Conservation (phyloP, 257 asterid species). For the Solanum sitiens region DNA sequence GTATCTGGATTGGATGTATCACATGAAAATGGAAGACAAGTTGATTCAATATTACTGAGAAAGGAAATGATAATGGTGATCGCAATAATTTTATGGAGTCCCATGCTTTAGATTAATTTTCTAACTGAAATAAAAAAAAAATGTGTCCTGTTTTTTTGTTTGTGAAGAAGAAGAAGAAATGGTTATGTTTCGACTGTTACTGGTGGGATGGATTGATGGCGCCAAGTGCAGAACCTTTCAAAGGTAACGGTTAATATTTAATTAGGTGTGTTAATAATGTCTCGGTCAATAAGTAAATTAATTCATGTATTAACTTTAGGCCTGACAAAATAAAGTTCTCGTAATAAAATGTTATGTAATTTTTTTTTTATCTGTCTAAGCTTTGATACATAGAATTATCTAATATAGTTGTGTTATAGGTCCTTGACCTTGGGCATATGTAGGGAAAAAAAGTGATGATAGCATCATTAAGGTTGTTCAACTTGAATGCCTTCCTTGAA, state of each 20-base stretch:
- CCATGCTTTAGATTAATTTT: background rate
- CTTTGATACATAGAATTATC: no score
- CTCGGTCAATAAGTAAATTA: no score
- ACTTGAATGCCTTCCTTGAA: background rate
- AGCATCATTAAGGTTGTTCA: background rate
- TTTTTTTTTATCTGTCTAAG: no score
- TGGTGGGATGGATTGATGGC: background rate
- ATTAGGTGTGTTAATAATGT: background rate
- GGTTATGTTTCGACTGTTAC: background rate
- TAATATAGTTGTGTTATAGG: no score
- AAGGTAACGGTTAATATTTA: background rate
- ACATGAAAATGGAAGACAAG: constrained; percentile 44
- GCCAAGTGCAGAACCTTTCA: background rate
- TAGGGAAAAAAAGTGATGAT: no score
- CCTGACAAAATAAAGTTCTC: no score
- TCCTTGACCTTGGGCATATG: no score
- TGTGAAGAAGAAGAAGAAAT: background rate
- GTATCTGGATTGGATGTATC: constrained; percentile 32
- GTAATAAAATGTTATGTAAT: no score
- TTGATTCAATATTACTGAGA: background rate
- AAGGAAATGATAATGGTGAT: background rate
- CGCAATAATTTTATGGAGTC: background rate
- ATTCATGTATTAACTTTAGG: no score
- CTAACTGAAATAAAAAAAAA: background rate
- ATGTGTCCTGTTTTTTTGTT: background rate